Evolutionary conservation across 169 alveolate species (phyloP).

Genomic region (Cyclospora cayetanensis): DNA sequence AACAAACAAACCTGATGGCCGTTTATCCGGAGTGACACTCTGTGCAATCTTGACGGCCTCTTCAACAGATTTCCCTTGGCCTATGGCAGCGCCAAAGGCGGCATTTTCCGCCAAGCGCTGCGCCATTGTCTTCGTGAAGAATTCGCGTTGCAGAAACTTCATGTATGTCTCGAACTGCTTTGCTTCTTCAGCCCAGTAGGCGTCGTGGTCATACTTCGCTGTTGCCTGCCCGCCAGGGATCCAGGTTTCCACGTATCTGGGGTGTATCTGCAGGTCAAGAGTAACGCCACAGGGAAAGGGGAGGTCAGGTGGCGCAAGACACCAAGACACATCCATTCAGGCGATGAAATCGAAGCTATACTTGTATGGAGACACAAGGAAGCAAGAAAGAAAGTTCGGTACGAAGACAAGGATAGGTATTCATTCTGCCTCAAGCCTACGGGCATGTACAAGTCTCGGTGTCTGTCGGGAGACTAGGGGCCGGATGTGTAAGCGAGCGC

Average conservation of each 20-base stretch:
- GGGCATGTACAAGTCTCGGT: background rate
- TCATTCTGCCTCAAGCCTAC: background rate
- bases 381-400: background rate
- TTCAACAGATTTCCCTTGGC: background rate
- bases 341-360: background rate
- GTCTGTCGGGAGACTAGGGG: background rate
- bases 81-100: conserved; percentile 23
- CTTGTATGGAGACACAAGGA: background rate
- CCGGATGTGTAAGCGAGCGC: background rate
- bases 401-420: background rate
- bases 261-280: background rate
- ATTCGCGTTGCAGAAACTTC: conserved; percentile 68
- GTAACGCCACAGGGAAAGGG: background rate
- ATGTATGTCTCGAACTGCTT: conserved; percentile 65
- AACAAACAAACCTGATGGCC: background rate
- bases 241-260: conserved; percentile 51
- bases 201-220: conserved; percentile 38
- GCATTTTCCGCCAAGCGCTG: conserved; percentile 37
- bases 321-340: background rate
- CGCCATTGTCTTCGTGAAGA: conserved; percentile 19
- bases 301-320: background rate
- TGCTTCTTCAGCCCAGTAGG: conserved; percentile 63
- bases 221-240: conserved; percentile 62
- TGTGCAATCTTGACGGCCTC: background rate
- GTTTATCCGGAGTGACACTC: background rate